Evolutionary conservation across 768 basidiomycete genomes (phyloP).

Genomic region (Amanita muscaria): DNA sequence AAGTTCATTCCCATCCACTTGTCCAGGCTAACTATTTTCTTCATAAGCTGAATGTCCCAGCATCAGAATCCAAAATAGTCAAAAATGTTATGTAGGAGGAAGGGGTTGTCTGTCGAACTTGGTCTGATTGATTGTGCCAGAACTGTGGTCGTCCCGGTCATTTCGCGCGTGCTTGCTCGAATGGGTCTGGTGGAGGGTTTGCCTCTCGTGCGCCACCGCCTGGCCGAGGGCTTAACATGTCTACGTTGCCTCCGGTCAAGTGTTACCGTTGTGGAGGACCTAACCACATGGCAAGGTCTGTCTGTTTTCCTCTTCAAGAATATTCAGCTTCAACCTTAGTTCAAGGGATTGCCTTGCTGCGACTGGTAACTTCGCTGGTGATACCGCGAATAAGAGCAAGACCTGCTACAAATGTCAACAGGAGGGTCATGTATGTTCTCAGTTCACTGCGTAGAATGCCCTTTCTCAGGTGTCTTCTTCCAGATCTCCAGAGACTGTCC

Average conservation of each 20-base stretch:
- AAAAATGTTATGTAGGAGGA: constrained; percentile 75
- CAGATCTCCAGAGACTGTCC: constrained; percentile 64
- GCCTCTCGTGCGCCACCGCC: constrained; percentile 65
- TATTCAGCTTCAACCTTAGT: too few relatives aligned
- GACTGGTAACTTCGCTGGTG: constrained; percentile 44
- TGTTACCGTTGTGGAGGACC: constrained; percentile 87
- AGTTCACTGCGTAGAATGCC: not conserved
- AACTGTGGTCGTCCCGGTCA: constrained; percentile 80
- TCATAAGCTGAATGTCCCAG: constrained; percentile 69
- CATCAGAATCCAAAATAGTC: constrained; percentile 57
- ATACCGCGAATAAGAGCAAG: constrained; percentile 54
- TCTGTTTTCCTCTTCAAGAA: constrained; percentile 9
- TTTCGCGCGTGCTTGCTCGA: constrained; percentile 70
- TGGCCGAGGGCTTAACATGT: constrained; percentile 66
- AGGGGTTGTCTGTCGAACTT: not conserved
- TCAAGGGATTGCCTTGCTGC: constrained; percentile 71
- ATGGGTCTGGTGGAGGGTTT: constrained; percentile 36
- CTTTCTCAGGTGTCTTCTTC: constrained; percentile 1
- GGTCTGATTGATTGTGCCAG: constrained; percentile 23
- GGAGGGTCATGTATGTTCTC: constrained; percentile 69
- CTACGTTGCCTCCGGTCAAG: constrained; percentile 73
- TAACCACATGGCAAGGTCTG: constrained; percentile 77
- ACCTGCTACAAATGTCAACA: constrained; percentile 86
- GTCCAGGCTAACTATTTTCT: constrained; percentile 3
- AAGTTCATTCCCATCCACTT: not conserved